Base-by-base conservation (phyloP, 768 basidiomycete species). In the Podaxis sp. region DNA sequence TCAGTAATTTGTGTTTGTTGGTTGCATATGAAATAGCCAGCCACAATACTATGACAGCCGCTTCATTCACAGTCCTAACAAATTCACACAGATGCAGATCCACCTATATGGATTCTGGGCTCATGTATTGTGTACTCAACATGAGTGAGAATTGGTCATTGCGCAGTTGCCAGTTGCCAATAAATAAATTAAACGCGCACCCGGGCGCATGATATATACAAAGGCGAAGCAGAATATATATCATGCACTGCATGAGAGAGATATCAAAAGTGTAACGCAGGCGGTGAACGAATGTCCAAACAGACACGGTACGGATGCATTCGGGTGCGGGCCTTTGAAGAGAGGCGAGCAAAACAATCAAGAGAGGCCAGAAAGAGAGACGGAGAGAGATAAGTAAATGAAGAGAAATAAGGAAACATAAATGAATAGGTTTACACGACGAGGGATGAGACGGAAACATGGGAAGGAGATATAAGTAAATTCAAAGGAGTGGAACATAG, bases 181-280 rank as follows among this genome's bases (percentile, higher is more conserved):
- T 67, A 63, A 65, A 72, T 74, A 71, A 69, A 71, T 70, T 72
- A 65, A 64, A 68, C 61, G 60, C 71, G 72, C 73, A 67, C 69
- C 73, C 67, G 74, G 73, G 72, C 75, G 71, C 72, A 69, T 76
- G 72, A 67, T 69, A 72, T 72, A 66, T 76, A 75, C 74, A 75
- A 67, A 63, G 55, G 67, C 66, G 63, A 68, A 66, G 55, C 64
- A 64, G 65, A 67, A 66, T 70, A 70, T 70, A 69, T 70, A 73
- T 65, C 67, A 62, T 71, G 70, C 68, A 62, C 64, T 66, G 69
- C 66, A 69, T 63, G 66, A 66, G 67, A 61, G 13, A 5, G 43
- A 64, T 52, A 57, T 57, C 62, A 73, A 67, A 64, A 57, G 66
- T 68, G 46, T 69, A 69, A 67, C 46, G 66, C 61, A 71, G 72